Evolutionary conservation across 1,284 basidiomycete genomes (phyloP), one percentile per base, ranked within the genome.

Genomic region (Hemileia vastatrix): DNA sequence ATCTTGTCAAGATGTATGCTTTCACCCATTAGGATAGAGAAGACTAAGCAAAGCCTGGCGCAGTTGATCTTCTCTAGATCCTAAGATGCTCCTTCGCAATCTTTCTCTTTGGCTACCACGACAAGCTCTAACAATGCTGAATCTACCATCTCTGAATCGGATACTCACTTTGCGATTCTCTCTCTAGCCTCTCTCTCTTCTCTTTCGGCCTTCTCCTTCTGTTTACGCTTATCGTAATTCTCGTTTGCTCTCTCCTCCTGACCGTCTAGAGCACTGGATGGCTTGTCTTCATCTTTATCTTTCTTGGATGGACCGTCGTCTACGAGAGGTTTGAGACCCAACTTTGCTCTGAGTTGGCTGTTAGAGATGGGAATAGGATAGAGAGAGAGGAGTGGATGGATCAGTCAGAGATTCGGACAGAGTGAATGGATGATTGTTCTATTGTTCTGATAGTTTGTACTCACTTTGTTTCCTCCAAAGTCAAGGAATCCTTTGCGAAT

Each of bases 321-420:
- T 4, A 85, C 86, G 63, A 98, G 83, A 40, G 93, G 93, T 77
- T 92, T 90, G 66, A 98, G 85, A 70, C 94, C 95, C 49, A 96
- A 83, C 6, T 86, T 87, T 67, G 95, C 84, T 79, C 95, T 90
- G 75, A 96, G 89, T 78, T 88, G 91, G 81, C 67, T 70, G 61
- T n/a, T 21, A 18, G 18, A n/a, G 33, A 43, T n/a, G 15, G 24
- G 36, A 58, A 24, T n/a, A n/a, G n/a, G n/a, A n/a, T n/a, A n/a
- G 53, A 15, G 44, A 62, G 24, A 27, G 2, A 55, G 24, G 56
- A 24, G 56, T 4, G 23, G 9, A 23, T n/a, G 57, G 40, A 36
- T 15, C 15, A n/a, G 21, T 57, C 24, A 32, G 57, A 21, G 18
- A 27, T 21, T 27, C 32, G 44, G 9, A 40, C n/a, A 6, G 3